Evolutionary conservation across 1,284 basidiomycete species (phyloP), one percentile per base, ranked within the genome.

Genomic region (Macrocystidia cucumis): DNA sequence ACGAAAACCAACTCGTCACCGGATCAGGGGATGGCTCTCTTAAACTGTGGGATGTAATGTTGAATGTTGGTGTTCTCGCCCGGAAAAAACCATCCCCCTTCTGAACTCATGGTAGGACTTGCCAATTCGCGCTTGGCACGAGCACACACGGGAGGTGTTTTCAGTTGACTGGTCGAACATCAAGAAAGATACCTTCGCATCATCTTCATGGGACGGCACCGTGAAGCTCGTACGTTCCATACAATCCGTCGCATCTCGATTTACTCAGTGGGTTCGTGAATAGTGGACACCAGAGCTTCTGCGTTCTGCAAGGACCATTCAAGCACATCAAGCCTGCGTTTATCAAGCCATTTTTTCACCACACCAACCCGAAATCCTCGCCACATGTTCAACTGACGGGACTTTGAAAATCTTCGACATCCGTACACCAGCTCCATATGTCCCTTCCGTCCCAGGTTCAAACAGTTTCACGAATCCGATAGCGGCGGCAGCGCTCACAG

Each of bases 141-240:
- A 98, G 59, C 95, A 98, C 56, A 74, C 78, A 4, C 75, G 84
- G 29, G 95, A 98, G 54, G 89, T 92, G 4, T 93, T 91, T 62
- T 86, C 85, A n/a, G 76, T 97, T 8, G 91, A 98, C 57, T 98
- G 95, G 95, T 93, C 87, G 44, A 98, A 97, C 57, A 60, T 96
- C 40, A 80, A 87, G 48, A 98, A 98, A 57, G 83, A 91, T 42
- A 70, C 77, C 1, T 98, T 98, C 57, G 76, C 77, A 3, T 92
- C 90, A 2, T 77, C 83, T 1, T 90, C 85, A 14, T 98, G 95
- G 95, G 95, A 98, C 54, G 90, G 89, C 19, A 78, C 72, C 2
- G 74, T 95, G 24, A 93, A 96, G 60, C 55, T 97, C 26, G 92
- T 92, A 49, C 37, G 86, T 66, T n/a, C n/a, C n/a, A 0, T 9